Evolutionary conservation across 805 yeast species (phyloP).

Genomic region (Blastobotrys mokoenaii): DNA sequence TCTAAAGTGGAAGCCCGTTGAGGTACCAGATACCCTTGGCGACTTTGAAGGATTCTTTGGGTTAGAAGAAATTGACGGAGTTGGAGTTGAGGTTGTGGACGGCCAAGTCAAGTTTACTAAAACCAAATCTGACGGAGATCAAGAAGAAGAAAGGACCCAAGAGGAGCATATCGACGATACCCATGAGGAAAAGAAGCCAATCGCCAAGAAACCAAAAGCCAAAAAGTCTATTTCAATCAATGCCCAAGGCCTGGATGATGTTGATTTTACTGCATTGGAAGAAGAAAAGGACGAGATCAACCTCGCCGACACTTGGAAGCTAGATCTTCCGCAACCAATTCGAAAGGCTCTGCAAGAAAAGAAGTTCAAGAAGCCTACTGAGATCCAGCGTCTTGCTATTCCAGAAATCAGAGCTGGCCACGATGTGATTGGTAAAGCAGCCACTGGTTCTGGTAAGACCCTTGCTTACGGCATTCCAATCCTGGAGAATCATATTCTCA

Average conservation of each 20-base stretch:
- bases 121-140: conserved; percentile 2
- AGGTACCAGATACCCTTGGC: conserved; percentile 66
- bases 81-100: conserved; percentile 63
- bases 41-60: conserved; percentile 91
- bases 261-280: conserved; percentile 15
- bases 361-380: conserved; percentile 67
- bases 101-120: conserved; percentile 42
- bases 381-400: conserved; percentile 68
- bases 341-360: conserved; percentile 53
- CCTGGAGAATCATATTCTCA: conserved; percentile 49
- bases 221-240: conserved; percentile 3
- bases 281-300: conserved; percentile 15
- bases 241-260: conserved; percentile 4
- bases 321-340: conserved; percentile 39
- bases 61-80: conserved; percentile 89
- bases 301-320: conserved; percentile 28
- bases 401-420: conserved; percentile 65
- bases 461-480: conserved; percentile 93
- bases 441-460: conserved; percentile 97
- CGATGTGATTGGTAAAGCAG: conserved; percentile 92
- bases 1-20: conserved; percentile 66
- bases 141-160: not conserved
- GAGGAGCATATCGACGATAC: conserved; percentile 6
- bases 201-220: conserved; percentile 9
- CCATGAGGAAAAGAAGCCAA: conserved; percentile 5